Percentiles rank a stretch among this genome's conserved stretches.
phyloP scores from a whole-genome alignment of 2,329 filamentous ascomycete species.

The Zasmidium cellare region DNA sequence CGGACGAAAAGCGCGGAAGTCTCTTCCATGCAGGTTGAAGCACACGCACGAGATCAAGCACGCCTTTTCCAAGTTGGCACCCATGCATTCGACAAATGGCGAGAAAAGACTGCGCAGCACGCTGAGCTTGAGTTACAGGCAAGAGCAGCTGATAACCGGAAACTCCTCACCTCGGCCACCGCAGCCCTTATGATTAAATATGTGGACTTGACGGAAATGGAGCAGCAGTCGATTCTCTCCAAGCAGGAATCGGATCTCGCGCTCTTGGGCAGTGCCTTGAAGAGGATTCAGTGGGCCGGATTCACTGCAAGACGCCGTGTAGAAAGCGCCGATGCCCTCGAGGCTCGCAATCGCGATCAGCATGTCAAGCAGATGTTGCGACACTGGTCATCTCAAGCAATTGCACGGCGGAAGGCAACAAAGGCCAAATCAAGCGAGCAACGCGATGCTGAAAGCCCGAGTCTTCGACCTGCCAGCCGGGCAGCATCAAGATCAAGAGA shows the following conservation, averaged over 20 bases:
- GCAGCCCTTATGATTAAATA: conserved; percentile 31
- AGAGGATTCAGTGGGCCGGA: conserved; percentile 58
- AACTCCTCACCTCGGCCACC: conserved; percentile 36
- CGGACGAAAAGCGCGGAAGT: conserved; percentile 36
- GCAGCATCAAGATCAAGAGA: conserved; percentile 27
- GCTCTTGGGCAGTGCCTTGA: conserved; percentile 50
- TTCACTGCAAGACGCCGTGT: conserved; percentile 55
- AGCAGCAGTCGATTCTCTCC: conserved; percentile 47
- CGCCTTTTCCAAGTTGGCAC: conserved; percentile 35
- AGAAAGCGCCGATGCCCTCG: conserved; percentile 55
- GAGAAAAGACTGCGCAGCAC: conserved; percentile 25
- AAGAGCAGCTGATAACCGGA: conserved; percentile 25
- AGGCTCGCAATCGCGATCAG: conserved; percentile 54
- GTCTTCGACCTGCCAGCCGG: conserved; percentile 31
- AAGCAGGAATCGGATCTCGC: conserved; percentile 49
- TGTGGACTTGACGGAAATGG: conserved; percentile 29
- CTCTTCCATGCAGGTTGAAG: conserved; percentile 41
- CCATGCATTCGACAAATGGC: conserved; percentile 40
- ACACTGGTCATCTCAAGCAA: conserved; percentile 54
- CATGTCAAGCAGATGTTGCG: conserved; percentile 57
- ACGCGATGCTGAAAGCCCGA: conserved; percentile 31
- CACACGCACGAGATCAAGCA: conserved; percentile 37
- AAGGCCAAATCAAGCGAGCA: conserved; percentile 16
- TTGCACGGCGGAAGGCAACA: conserved; percentile 25
- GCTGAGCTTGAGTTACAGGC: conserved; percentile 36